Base-by-base conservation (phyloP, 345 rosid species). In the Linum usitatissimum region DNA sequence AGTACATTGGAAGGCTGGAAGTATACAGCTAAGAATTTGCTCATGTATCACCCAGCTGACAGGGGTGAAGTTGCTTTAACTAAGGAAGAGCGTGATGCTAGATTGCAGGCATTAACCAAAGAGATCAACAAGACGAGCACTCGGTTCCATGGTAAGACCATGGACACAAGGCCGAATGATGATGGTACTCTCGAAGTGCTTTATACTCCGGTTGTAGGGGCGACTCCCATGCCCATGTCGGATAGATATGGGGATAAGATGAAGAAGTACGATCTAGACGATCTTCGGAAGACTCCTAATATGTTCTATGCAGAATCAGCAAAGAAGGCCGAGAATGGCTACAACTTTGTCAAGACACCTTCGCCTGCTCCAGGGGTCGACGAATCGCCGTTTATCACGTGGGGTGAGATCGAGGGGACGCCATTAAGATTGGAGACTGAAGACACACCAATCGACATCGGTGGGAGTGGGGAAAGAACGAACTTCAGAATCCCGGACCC, bases 371-470 rank as follows among this genome's bases (percentile, higher is more conserved):
- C 99, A 0, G 97, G 97, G 49, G 86, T 73, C 55, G 96, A 90
- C 73, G 96, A 79, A 39, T 93, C 97, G 0, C 99, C 99, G 0
- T 87, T 93, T 75, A 80, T 93, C 36, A 93, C 99, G 0, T 93
- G 99, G 99, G 99, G 97, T 79, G 96, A 93, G 79, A 90, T 93
- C 30, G 99, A 93, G 65, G 97, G 99, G 57, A 93, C 99, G 0
- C 99, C 97, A 2, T 53, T 93, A 82, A 81, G 96, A 59, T 74
- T 93, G 80, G 99, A 90, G 55, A 59, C 71, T 0, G 99, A 93
- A 75, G 99, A 93, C 57, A 84, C 99, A 1, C 99, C 96, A 9
- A 63, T 87, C 30, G 96, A 90, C 76, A 86, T 90, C 15, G 97
- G 99, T 49, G 99, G 97, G 17, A 77, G 81, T 64, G 90, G 88